phyloP scores from a whole-genome alignment of 208 protist species.

The Naegleria lovaniensis region DNA sequence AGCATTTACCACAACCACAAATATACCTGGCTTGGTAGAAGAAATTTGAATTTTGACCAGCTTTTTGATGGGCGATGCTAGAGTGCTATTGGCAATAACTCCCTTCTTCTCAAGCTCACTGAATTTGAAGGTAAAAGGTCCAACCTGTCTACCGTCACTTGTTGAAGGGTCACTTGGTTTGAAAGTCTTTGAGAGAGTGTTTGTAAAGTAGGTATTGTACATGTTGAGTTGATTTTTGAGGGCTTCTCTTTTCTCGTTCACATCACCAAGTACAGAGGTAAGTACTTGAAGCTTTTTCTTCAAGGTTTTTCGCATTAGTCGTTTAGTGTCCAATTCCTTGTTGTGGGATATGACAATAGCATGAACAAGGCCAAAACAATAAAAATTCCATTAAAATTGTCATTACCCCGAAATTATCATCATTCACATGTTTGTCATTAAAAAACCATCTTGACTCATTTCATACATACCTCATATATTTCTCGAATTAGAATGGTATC shows the following conservation, averaged over 20 bases:
- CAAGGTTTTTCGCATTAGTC: neutral
- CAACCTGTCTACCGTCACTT: neutral
- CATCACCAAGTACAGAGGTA: neutral
- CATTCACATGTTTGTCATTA: too few species aligned
- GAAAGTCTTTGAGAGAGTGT: neutral
- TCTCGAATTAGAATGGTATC: neutral
- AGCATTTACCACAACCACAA: neutral
- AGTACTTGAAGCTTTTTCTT: neutral
- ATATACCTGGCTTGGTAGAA: neutral
- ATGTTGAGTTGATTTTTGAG: neutral
- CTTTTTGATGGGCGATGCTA: neutral
- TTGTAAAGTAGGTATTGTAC: conserved; percentile 12
- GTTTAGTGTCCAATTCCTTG: neutral
- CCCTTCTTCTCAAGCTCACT: neutral
- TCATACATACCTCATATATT: neutral
- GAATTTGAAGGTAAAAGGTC: conserved; percentile 1
- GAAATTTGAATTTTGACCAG: neutral
- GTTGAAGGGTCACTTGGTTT: neutral
- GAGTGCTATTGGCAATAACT: neutral
- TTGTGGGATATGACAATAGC: too few species aligned
- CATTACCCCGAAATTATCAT: too few species aligned
- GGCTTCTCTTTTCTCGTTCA: neutral
- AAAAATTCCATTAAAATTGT: too few species aligned
- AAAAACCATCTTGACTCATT: too few species aligned
- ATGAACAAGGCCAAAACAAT: neutral